phyloP scores from a whole-genome alignment of 495 filamentous ascomycete species.

The Penicillium coprophilum region DNA sequence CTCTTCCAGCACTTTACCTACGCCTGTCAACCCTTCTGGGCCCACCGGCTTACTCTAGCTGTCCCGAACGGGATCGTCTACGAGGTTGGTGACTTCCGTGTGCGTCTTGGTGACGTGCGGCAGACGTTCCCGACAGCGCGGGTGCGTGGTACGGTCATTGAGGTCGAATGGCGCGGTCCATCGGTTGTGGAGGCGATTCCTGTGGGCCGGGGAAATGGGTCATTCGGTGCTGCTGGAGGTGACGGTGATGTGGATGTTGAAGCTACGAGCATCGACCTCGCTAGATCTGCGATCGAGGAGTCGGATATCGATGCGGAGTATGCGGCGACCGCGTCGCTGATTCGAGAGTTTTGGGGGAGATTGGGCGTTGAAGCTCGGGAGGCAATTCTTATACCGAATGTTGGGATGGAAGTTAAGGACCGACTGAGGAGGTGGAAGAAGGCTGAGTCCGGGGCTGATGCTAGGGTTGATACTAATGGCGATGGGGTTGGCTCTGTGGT shows the following conservation, averaged over 20 bases:
- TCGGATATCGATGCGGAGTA: constrained; percentile 46
- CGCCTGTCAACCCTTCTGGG: constrained; percentile 49
- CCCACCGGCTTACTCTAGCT: constrained; percentile 40
- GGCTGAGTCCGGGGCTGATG: constrained; percentile 1
- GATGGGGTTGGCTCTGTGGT: constrained; percentile 9
- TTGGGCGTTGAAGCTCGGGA: constrained; percentile 39
- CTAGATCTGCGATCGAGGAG: constrained; percentile 36
- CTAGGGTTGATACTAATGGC: constrained; percentile 1
- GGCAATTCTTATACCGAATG: constrained; percentile 43
- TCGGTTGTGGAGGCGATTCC: constrained; percentile 36
- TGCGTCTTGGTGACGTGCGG: constrained; percentile 46
- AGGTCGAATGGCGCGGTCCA: constrained; percentile 46
- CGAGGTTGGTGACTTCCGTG: constrained; percentile 46
- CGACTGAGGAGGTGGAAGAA: constrained; percentile 26
- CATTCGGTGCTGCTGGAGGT: neutral
- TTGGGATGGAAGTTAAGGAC: constrained; percentile 44
- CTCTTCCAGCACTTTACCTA: constrained; percentile 48
- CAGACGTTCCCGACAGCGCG: constrained; percentile 42
- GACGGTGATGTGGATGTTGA: neutral
- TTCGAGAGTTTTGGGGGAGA: constrained; percentile 44
- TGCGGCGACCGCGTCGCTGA: constrained; percentile 38
- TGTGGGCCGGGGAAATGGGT: constrained; percentile 6
- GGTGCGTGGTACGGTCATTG: constrained; percentile 43
- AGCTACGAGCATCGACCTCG: constrained; percentile 29
- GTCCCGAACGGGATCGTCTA: constrained; percentile 45